These are phyloP conservation scores for Saturnispora bothae DNA, from an alignment of 805 yeast genomes.

Conservation along the genomic window DNA sequence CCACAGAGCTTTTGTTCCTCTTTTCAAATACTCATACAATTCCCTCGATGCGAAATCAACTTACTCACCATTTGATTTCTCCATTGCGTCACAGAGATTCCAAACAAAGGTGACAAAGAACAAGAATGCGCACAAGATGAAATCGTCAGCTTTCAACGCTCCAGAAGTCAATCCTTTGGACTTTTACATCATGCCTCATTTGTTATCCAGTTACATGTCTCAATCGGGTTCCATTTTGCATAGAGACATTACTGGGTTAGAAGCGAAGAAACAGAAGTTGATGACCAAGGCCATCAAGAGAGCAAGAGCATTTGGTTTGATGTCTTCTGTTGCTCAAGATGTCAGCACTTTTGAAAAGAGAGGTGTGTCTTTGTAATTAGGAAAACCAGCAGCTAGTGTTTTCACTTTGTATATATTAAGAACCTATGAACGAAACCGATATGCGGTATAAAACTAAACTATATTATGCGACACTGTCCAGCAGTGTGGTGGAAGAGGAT, in stretches of 20 bases:
- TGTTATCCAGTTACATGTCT: constrained; percentile 54
- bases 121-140: constrained; percentile 15
- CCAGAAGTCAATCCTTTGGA: constrained; percentile 55
- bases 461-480: not conserved
- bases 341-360: constrained; percentile 29
- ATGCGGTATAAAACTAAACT: too few species aligned
- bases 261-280: constrained; percentile 54
- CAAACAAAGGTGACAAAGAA: constrained; percentile 28
- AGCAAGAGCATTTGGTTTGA: constrained; percentile 68
- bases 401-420: constrained; percentile 6
- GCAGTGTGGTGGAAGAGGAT: not conserved
- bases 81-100: constrained; percentile 44
- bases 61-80: constrained; percentile 78
- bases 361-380: constrained; percentile 21
- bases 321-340: constrained; percentile 66
- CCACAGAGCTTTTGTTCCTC: constrained; percentile 27
- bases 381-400: too few species aligned
- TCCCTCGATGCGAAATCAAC: constrained; percentile 27
- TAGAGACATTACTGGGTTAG: constrained; percentile 60
- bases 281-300: constrained; percentile 71
- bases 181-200: constrained; percentile 61
- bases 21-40: constrained; percentile 26
- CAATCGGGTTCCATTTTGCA: constrained; percentile 70
- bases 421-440: not conserved
- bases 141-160: constrained; percentile 25